Conservation (phyloP, 148 eudicot species). For the Talinum fruticosum region DNA sequence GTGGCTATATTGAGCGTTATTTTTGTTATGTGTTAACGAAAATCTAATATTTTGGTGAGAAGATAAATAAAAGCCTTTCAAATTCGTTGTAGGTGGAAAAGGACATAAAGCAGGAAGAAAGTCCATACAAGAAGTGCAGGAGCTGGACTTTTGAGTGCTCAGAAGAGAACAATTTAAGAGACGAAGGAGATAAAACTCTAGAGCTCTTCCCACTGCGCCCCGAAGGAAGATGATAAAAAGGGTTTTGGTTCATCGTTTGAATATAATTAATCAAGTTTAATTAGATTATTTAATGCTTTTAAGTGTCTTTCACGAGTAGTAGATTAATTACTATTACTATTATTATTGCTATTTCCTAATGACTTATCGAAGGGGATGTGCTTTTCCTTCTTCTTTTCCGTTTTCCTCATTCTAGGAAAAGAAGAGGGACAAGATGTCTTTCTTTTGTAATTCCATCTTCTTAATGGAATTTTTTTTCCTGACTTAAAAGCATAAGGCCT, state of each 20-base stretch:
- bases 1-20: too few relatives aligned
- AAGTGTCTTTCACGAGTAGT: neutral
- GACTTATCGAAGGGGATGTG: constrained; percentile 14
- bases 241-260: neutral
- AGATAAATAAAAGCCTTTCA: too few relatives aligned
- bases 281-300: constrained; percentile 1
- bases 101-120: constrained; percentile 31
- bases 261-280: neutral
- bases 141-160: constrained; percentile 57
- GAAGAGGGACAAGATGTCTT: constrained; percentile 55
- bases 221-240: constrained; percentile 48
- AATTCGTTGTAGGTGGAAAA: constrained; percentile 37
- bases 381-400: constrained; percentile 44
- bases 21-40: too few relatives aligned
- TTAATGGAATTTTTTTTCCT: constrained; percentile 17
- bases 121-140: constrained; percentile 65
- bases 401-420: constrained; percentile 35
- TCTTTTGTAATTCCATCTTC: constrained; percentile 28
- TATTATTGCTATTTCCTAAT: constrained; percentile 1
- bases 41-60: too few relatives aligned
- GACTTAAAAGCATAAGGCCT: neutral
- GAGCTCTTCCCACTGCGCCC: constrained; percentile 90
- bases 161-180: constrained; percentile 29
- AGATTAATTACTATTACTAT: neutral
- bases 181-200: constrained; percentile 60